Evolutionary conservation across 805 yeast genomes (phyloP), one percentile per base, ranked within the genome.

Genomic region (Vanderwaltozyma verrucispora): DNA sequence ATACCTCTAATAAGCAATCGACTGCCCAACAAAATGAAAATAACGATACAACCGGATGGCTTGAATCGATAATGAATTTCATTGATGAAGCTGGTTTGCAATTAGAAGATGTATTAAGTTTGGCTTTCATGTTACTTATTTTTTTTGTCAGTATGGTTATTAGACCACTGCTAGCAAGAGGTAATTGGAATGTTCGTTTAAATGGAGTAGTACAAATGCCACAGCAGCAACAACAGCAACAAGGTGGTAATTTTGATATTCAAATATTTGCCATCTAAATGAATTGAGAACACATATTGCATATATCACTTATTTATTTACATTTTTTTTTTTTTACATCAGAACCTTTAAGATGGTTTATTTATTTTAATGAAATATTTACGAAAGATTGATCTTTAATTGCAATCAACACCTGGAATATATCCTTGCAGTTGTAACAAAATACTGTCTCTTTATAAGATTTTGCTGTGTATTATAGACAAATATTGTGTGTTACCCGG

Each of bases 161-260:
- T 7, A 42, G 57, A 24, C 40, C 42, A 7, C 5, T 53, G 5
- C 56, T 51, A 2, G 42, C 39, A 5, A 40, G 53, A 19, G 40
- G 51, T 19, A 54, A 52, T 12, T 53, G 56, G 58, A 53, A 54
- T 32, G 45, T 55, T n/a, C 38, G 50, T 15, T 31, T 53, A 15
- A 52, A 51, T 18, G 55, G 55, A 6, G n/a, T n/a, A n/a, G n/a
- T n/a, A n/a, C n/a, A n/a, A n/a, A 21, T 48, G 1, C 43, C 37
- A 9, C 19, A 20, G 17, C 39, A 35, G 24, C 32, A 31, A 25
- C 41, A 31, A 27, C 14, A 33, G 30, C 38, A 30, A 25, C 26
- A 28, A 32, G 28, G 18, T 7, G 48, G 51, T 7, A 48, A 49
- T 36, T 44, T 53, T 15, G 48, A 53, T 19, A 38, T 53, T 8